Evolutionary conservation across 768 basidiomycete species (phyloP).

Genomic region (Pleurotus djamor): DNA sequence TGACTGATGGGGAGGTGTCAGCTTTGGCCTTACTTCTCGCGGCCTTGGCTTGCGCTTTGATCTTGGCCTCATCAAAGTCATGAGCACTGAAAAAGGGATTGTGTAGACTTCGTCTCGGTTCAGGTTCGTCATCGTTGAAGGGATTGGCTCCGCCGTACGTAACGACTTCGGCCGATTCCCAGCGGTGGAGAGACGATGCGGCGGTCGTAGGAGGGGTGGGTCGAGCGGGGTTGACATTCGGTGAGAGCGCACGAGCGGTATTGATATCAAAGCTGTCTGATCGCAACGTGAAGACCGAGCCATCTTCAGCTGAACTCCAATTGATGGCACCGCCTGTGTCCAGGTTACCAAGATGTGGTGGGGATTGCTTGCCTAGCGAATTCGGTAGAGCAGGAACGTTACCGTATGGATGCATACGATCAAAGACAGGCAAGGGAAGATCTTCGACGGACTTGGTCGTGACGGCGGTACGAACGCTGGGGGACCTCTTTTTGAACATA

Average conservation of each 20-base stretch:
- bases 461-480: conserved; percentile 52
- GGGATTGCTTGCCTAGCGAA: conserved; percentile 20
- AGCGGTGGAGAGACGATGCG: conserved; percentile 47
- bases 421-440: conserved; percentile 35
- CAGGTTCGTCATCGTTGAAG: not conserved
- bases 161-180: conserved; percentile 71
- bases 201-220: conserved; percentile 58
- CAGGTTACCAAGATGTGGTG: conserved; percentile 35
- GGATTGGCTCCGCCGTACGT: conserved; percentile 30
- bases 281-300: conserved; percentile 43
- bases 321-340: conserved; percentile 41
- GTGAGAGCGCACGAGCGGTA: conserved; percentile 43
- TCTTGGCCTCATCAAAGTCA: conserved; percentile 3
- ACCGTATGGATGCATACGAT: conserved; percentile 46
- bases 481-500: conserved; percentile 63
- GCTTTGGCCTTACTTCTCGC: not conserved
- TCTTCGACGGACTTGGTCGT: conserved; percentile 37
- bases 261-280: conserved; percentile 41
- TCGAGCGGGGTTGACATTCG: conserved; percentile 49
- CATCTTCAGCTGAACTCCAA: conserved; percentile 54
- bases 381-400: conserved; percentile 42
- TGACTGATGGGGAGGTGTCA: no score
- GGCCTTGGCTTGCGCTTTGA: not conserved
- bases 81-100: conserved; percentile 6
- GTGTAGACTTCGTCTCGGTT: not conserved